Evolutionary conservation across 2,329 filamentous ascomycete genomes (phyloP).

Genomic region (Talaromyces sp.): DNA sequence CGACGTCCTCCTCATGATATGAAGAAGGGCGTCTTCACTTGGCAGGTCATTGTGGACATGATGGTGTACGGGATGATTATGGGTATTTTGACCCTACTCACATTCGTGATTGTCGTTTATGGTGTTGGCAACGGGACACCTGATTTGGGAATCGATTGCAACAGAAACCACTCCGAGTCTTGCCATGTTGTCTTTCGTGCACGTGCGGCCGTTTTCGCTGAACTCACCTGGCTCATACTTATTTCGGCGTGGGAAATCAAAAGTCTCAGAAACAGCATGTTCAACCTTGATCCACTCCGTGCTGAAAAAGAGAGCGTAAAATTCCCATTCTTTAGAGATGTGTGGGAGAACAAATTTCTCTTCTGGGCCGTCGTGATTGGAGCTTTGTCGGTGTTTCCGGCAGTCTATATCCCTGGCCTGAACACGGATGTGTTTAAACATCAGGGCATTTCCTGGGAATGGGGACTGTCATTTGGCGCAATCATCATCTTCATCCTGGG

Average conservation of each 20-base stretch:
- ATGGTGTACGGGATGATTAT: slow-evolving; percentile 47
- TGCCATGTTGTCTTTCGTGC: slow-evolving; percentile 62
- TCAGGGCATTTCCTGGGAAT: slow-evolving; percentile 64
- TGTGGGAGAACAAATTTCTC: slow-evolving; percentile 71
- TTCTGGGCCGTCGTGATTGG: slow-evolving; percentile 63
- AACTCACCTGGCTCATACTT: slow-evolving; percentile 69
- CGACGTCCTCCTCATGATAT: slow-evolving; percentile 69
- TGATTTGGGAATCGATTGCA: slow-evolving; percentile 55
- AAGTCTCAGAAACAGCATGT: slow-evolving; percentile 70
- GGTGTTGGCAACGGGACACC: slow-evolving; percentile 38
- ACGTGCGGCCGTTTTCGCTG: slow-evolving; percentile 69
- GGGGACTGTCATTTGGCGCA: slow-evolving; percentile 63
- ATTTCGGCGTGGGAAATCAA: slow-evolving; percentile 78
- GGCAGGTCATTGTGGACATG: slow-evolving; percentile 41
- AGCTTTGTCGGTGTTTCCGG: slow-evolving; percentile 57
- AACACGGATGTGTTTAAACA: slow-evolving; percentile 66
- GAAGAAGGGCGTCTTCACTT: slow-evolving; percentile 40
- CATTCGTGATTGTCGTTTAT: slow-evolving; percentile 41
- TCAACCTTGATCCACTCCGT: slow-evolving; percentile 54
- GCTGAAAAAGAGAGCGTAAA: slow-evolving; percentile 41
- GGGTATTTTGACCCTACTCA: slow-evolving; percentile 42
- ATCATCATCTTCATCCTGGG: slow-evolving; percentile 61
- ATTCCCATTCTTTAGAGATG: slow-evolving; percentile 59
- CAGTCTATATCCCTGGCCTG: slow-evolving; percentile 66
- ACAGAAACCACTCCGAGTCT: slow-evolving; percentile 45